Evolutionary conservation across 2,329 filamentous ascomycete genomes (phyloP).

Genomic region (Colletotrichum cordylinicola): DNA sequence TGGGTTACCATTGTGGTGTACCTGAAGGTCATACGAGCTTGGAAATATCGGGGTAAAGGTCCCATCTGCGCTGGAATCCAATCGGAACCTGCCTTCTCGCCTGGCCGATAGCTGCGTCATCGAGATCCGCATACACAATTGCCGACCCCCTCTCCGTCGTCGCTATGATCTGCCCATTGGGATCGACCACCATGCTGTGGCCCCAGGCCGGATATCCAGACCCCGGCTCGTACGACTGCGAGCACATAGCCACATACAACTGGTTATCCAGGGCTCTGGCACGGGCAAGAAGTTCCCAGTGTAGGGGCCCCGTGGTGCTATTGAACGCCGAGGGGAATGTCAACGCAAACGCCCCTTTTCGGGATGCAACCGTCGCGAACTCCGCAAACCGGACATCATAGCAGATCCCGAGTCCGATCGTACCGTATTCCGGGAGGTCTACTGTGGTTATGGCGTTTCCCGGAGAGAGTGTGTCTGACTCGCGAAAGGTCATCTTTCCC

Average conservation of each 20-base stretch:
- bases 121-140: conserved; percentile 76
- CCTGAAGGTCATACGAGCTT: conserved; percentile 29
- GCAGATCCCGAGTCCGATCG: conserved; percentile 89
- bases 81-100: conserved; percentile 85
- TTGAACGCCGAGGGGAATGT: conserved; percentile 98
- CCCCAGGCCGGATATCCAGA: conserved; percentile 90
- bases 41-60: conserved; percentile 92
- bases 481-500: conserved; percentile 88
- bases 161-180: conserved; percentile 78
- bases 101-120: conserved; percentile 71
- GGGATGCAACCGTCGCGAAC: conserved; percentile 86
- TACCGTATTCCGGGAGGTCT: conserved; percentile 86
- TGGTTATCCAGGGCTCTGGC: conserved; percentile 92
- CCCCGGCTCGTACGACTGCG: conserved; percentile 79
- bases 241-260: conserved; percentile 90
- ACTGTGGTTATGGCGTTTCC: conserved; percentile 87
- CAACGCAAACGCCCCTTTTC: conserved; percentile 82
- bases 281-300: conserved; percentile 85
- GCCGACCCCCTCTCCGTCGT: conserved; percentile 81
- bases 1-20: no score
- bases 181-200: conserved; percentile 87
- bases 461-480: conserved; percentile 85
- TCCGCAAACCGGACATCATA: conserved; percentile 98
- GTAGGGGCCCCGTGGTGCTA: conserved; percentile 86
- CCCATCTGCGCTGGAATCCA: conserved; percentile 84